These are phyloP conservation scores for Phaeosphaeriaceae sp. DNA, from an alignment of 2,329 filamentous ascomycete genomes.

Conservation along the genomic window DNA sequence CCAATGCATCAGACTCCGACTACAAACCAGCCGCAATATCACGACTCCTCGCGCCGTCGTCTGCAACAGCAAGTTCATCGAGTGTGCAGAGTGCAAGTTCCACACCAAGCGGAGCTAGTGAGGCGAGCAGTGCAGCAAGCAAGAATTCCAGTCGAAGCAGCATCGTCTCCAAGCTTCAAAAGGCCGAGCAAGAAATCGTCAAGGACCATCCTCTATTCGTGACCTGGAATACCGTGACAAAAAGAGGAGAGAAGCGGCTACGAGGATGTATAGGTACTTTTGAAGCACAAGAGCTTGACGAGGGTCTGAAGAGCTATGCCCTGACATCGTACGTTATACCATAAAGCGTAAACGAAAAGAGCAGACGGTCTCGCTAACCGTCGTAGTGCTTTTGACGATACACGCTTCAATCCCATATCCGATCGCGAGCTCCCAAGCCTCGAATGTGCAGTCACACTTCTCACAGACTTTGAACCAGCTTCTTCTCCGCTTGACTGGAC, in stretches of 20 bases:
- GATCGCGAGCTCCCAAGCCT: constrained; percentile 46
- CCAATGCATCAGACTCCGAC: constrained; percentile 31
- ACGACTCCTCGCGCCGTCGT: constrained; percentile 50
- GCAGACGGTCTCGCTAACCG: too few relatives aligned
- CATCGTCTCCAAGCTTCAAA: constrained; percentile 45
- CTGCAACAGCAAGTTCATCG: constrained; percentile 53
- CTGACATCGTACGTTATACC: constrained; percentile 69
- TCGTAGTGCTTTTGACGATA: constrained; percentile 66
- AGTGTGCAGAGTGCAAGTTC: constrained; percentile 57
- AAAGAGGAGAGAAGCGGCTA: constrained; percentile 67
- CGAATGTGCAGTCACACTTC: constrained; percentile 70
- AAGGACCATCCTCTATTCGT: constrained; percentile 78
- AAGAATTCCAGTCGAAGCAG: constrained; percentile 36
- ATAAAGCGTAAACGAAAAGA: too few relatives aligned
- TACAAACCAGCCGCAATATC: constrained; percentile 53
- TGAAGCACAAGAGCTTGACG: constrained; percentile 73
- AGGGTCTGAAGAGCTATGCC: constrained; percentile 79
- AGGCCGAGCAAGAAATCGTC: constrained; percentile 22
- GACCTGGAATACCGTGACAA: constrained; percentile 83
- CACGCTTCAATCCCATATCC: constrained; percentile 65
- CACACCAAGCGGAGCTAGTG: constrained; percentile 51
- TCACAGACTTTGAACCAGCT: constrained; percentile 83
- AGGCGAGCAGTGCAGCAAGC: constrained; percentile 55
- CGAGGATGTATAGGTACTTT: constrained; percentile 98
- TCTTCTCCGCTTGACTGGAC: constrained; percentile 81